A percentile compares a stretch with the other conserved stretches of the same genome.
Conservation (phyloP, 2,329 filamentous ascomycete genomes). For the Tolypocladium sp. region DNA sequence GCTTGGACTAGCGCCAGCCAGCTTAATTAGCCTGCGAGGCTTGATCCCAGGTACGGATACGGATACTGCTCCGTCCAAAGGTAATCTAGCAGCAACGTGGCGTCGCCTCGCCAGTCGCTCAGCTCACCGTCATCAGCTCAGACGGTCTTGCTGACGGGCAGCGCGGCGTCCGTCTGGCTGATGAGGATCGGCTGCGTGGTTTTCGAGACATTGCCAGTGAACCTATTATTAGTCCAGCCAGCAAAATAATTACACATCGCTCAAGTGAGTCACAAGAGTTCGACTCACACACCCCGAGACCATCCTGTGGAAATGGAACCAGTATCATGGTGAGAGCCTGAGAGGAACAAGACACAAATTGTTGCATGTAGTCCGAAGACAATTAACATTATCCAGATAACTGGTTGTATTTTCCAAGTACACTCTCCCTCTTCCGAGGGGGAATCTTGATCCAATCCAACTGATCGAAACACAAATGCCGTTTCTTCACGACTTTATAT, state of each 20-base stretch:
- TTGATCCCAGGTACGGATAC: background rate
- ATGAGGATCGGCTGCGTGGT: background rate
- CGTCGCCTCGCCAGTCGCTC: background rate
- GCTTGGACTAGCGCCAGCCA: background rate
- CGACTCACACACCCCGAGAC: background rate
- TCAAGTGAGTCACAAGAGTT: background rate
- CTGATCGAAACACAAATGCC: background rate
- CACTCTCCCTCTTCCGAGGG: constrained; percentile 1
- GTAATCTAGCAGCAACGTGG: background rate
- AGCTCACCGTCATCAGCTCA: background rate
- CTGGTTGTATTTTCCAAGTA: constrained; percentile 11
- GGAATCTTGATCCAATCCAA: constrained; percentile 5
- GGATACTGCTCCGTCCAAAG: background rate
- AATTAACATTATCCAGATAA: constrained; percentile 12
- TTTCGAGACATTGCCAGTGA: background rate
- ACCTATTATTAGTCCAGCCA: background rate
- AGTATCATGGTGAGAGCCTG: background rate
- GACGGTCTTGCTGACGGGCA: background rate
- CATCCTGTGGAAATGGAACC: too few species aligned
- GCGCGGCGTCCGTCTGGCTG: background rate
- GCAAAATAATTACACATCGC: background rate
- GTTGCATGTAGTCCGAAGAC: background rate
- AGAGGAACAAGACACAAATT: background rate
- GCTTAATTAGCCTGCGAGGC: background rate
- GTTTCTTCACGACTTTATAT: background rate